Conservation (phyloP, 106 monocot species). For the Dactylorhiza incarnata region DNA sequence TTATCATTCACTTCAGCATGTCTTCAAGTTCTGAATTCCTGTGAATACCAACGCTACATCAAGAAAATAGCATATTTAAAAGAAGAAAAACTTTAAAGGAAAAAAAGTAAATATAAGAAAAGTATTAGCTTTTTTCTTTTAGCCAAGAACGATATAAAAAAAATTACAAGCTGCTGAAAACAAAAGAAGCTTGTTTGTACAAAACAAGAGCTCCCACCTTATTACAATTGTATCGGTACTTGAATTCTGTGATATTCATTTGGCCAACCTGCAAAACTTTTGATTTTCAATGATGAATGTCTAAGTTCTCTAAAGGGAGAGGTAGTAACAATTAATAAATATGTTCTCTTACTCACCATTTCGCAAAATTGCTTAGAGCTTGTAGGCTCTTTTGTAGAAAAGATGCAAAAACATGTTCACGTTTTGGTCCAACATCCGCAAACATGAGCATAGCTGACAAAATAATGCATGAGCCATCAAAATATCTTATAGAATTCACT, state of each 20-base stretch:
- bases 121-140: neutral
- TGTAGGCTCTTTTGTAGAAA: constrained; percentile 58
- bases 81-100: neutral
- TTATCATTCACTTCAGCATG: constrained; percentile 67
- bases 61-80: neutral
- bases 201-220: constrained; percentile 83
- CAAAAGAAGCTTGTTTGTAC: constrained; percentile 49
- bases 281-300: neutral
- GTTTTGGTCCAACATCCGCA: constrained; percentile 83
- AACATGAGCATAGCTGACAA: neutral
- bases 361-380: constrained; percentile 79
- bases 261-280: constrained; percentile 58
- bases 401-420: constrained; percentile 90
- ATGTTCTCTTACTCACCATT: constrained; percentile 27
- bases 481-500: too few relatives aligned
- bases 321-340: neutral
- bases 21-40: constrained; percentile 56
- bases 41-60: constrained; percentile 87
- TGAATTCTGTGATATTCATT: constrained; percentile 97
- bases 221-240: constrained; percentile 78
- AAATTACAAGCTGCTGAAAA: neutral
- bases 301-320: neutral
- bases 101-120: neutral
- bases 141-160: neutral
- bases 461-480: neutral